Base-by-base conservation (phyloP, 345 rosid species). In the Pelargonium nanum region DNA sequence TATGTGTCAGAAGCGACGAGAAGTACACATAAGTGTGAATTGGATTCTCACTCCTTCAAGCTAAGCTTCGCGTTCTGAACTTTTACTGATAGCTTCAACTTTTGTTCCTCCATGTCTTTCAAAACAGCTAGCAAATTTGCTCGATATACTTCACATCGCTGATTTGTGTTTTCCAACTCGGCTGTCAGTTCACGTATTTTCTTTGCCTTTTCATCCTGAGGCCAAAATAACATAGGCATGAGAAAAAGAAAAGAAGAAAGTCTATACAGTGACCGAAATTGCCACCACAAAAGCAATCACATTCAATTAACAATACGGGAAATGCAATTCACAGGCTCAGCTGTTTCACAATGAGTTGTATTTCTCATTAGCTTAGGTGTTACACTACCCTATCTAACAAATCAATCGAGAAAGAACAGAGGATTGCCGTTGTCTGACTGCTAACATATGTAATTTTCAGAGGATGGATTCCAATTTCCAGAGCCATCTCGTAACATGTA, bases 71-170 rank as follows among this genome's bases (percentile, higher is more conserved):
- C 95, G 69, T 81, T 86, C 64, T 91, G 87, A 59, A 91, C 88
- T 78, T 91, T 91, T 65, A 86, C 84, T 0, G 90, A 80, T 48
- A 91, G 73, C 81, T 91, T 84, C 56, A 81, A 67, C 77, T 91
- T 91, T 71, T 85, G 86, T 24, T 88, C 92, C 75, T 91, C 98
- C 89, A 84, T 86, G 25, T 91, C 92, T 71, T 80, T 86, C 77
- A 88, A 70, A 60, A 86, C 80, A 24, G 87, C 76, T 72, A 88
- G 68, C 71, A 88, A 73, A 72, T 80, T 81, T 30, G 80, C 65
- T 67, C 87, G 65, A 64, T 88, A 91, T 21, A 82, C 98, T 70
- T 81, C 87, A 17, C 90, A 85, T 58, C 87, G 75, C 66, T 73
- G 81, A 67, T 81, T 78, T 28, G 79, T 77, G 72, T 69, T 75